These are phyloP conservation scores for Luzula sylvatica DNA, from an alignment of 176 grass and related monocot genomes.

Conservation along the genomic window DNA sequence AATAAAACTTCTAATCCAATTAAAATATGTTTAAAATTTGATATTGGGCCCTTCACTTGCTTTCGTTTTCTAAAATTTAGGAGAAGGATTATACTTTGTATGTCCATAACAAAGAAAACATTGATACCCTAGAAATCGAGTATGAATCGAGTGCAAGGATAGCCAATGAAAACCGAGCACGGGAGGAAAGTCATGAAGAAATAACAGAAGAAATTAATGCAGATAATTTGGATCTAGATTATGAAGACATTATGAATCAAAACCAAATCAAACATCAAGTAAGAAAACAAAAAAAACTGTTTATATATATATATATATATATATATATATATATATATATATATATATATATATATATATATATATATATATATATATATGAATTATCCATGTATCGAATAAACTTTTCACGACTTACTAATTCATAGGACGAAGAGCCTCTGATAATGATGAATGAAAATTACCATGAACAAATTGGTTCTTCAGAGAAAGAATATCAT, in stretches of 20 bases:
- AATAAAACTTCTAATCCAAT: not conserved
- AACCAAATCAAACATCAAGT: not conserved
- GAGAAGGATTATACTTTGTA: not conserved
- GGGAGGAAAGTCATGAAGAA: not conserved
- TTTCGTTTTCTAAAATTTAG: not conserved
- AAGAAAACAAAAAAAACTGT: too few relatives aligned
- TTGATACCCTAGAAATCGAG: not conserved
- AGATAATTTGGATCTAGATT: not conserved
- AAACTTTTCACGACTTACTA: too few relatives aligned
- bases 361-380: too few relatives aligned
- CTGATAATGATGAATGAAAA: constrained; percentile 4
- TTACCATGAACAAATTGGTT: not conserved
- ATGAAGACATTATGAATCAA: constrained; percentile 15
- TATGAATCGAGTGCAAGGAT: too few relatives aligned
- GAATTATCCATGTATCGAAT: too few relatives aligned
- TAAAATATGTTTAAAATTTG: not conserved
- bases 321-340: too few relatives aligned
- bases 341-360: too few relatives aligned
- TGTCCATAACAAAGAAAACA: not conserved
- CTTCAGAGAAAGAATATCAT: not conserved
- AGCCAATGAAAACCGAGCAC: constrained; percentile 6
- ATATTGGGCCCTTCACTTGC: not conserved
- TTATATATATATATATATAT: too few relatives aligned
- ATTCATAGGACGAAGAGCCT: too few relatives aligned
- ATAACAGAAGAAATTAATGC: not conserved